These are phyloP conservation scores for Colletotrichum eremochloae DNA, from an alignment of 2,329 filamentous ascomycete species.

Conservation along the genomic window DNA sequence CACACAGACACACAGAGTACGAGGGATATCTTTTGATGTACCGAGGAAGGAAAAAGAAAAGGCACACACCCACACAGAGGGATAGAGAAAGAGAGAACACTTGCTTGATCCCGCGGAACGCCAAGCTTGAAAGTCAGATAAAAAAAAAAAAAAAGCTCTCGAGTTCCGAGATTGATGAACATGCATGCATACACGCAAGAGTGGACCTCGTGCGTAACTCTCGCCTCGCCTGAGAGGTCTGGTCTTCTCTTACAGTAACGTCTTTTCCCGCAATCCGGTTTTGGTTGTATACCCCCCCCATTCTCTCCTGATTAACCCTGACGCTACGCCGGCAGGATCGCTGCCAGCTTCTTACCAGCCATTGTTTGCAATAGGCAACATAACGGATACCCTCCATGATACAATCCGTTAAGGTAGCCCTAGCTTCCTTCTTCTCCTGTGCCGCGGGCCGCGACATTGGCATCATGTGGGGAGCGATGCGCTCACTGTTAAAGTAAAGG, in stretches of 20 bases:
- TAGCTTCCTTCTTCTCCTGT: conserved; percentile 14
- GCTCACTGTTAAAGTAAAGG: conserved; percentile 12
- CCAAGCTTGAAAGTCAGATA: conserved; percentile 1
- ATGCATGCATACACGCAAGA: no score
- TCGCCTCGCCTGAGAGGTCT: neutral
- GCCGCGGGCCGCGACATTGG: neutral
- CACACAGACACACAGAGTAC: neutral
- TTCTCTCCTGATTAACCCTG: neutral
- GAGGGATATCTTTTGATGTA: conserved; percentile 1
- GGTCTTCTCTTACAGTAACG: neutral
- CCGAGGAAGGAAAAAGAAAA: neutral
- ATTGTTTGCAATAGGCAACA: neutral
- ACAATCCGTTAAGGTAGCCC: conserved; percentile 33
- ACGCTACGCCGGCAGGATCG: neutral
- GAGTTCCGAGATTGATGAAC: neutral
- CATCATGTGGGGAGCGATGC: neutral
- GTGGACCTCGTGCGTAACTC: neutral
- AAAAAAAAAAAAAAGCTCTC: neutral
- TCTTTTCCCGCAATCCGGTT: neutral
- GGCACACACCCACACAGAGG: neutral
- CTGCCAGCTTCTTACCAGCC: conserved; percentile 3
- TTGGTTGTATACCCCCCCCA: neutral
- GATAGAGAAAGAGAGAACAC: neutral
- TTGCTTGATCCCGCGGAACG: neutral
- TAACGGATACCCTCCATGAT: conserved; percentile 20